Evolutionary conservation across 2,329 filamentous ascomycete species (phyloP).

Genomic region (Aschersonia sp.): DNA sequence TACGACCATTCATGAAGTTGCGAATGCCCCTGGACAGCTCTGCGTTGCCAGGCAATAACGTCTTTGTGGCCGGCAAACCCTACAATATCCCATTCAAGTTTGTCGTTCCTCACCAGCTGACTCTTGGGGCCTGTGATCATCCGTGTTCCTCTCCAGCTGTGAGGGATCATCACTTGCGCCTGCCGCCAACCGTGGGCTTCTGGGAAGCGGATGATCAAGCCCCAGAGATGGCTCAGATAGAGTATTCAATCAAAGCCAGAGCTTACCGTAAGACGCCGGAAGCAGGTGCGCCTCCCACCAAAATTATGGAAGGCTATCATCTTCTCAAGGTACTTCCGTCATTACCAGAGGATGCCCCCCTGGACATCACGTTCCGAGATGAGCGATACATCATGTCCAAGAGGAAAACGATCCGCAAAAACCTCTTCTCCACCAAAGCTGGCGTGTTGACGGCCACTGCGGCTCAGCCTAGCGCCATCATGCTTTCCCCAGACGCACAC

Average conservation of each 20-base stretch:
- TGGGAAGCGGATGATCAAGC: constrained; percentile 41
- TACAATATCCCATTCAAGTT: constrained; percentile 45
- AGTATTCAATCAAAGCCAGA: constrained; percentile 37
- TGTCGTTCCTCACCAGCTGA: constrained; percentile 42
- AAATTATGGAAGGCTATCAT: constrained; percentile 25
- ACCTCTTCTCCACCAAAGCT: constrained; percentile 34
- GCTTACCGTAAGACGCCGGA: constrained; percentile 12
- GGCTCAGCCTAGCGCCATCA: constrained; percentile 30
- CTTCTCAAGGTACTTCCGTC: constrained; percentile 38
- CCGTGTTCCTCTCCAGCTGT: constrained; percentile 26
- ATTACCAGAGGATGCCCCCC: constrained; percentile 32
- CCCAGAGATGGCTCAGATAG: constrained; percentile 37
- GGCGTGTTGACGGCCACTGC: constrained; percentile 32
- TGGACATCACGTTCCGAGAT: constrained; percentile 32
- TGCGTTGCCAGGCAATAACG: constrained; percentile 28
- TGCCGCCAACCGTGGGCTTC: constrained; percentile 36
- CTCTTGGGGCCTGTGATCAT: constrained; percentile 41
- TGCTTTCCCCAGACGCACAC: constrained; percentile 35
- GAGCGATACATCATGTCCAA: constrained; percentile 33
- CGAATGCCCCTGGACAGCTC: constrained; percentile 35
- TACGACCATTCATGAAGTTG: constrained; percentile 40
- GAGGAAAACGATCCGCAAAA: constrained; percentile 38
- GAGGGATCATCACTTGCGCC: constrained; percentile 34
- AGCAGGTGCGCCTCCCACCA: constrained; percentile 6
- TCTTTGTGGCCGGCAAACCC: constrained; percentile 31